Evolutionary conservation across 1,284 basidiomycete genomes (phyloP), one percentile per base, ranked within the genome.

Genomic region (Ganoderma sp.): DNA sequence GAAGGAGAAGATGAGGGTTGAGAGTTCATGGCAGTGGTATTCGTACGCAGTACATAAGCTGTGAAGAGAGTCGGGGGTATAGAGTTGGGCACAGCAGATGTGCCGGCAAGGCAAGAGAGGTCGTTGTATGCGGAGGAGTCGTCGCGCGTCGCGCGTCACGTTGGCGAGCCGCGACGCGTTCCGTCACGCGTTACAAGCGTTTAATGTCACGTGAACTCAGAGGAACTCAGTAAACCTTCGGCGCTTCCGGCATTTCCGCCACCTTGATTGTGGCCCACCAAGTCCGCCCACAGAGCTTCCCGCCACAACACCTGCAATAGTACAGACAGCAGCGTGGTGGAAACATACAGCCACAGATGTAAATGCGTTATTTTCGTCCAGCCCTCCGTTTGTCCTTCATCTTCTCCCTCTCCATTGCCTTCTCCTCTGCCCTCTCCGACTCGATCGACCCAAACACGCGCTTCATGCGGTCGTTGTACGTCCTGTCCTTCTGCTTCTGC

Each of bases 351-450:
- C 37, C 39, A 60, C n/a, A 17, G 15, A 34, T 17, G 19, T 15
- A 22, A 22, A 22, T 15, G 25, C 8, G 1, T 66, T 80, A 92
- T 78, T 90, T 92, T 73, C 87, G 84, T 60, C 91, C 93, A 34
- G 92, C 84, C 67, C 93, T 83, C 77, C 87, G 88, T 82, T 93
- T 96, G 67, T 92, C 92, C 76, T 84, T 90, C 63, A 81, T 79
- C 81, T 95, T 96, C 77, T 92, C 91, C 77, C 89, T 89, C 64
- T 96, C 93, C 89, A 93, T 90, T 65, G 89, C 90, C 84, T 98
- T 99, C 83, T 99, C 90, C 81, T 99, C 98, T 28, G 95, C 95
- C 65, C 97, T 84, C 84, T 99, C 98, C 54, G 90, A 87, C 75
- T 97, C 93, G 64, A 99, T 85, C 0, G 90, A 89, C 1, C 91